These are phyloP conservation scores for Sugiyamaella novakii DNA, from an alignment of 1,139 yeast species.

Conservation along the genomic window DNA sequence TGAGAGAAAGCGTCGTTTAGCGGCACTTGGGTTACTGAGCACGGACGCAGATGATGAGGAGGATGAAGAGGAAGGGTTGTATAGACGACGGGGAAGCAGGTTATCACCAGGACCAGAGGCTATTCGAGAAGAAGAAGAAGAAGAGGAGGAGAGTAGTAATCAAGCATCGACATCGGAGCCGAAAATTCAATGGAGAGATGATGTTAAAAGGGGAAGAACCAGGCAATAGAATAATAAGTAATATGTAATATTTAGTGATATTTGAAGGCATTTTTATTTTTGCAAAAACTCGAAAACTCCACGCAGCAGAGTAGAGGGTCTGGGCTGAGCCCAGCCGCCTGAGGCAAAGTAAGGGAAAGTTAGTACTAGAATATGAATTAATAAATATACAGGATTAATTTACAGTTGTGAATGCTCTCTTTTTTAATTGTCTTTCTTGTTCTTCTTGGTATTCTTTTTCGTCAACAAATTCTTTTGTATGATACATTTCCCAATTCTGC, in stretches of 20 bases:
- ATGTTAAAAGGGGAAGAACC: constrained; percentile 25
- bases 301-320: neutral
- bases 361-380: constrained; percentile 3
- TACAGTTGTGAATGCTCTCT: constrained; percentile 58
- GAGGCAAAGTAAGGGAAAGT: neutral
- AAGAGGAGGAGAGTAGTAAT: constrained; percentile 25
- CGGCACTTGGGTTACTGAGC: constrained; percentile 71
- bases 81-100: constrained; percentile 15
- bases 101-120: constrained; percentile 20
- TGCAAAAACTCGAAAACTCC: no score
- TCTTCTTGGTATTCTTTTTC: constrained; percentile 60
- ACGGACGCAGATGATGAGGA: constrained; percentile 40
- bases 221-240: neutral
- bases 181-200: constrained; percentile 29
- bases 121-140: constrained; percentile 31
- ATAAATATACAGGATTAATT: constrained; percentile 16
- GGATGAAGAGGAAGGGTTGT: constrained; percentile 28
- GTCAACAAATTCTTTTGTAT: constrained; percentile 72
- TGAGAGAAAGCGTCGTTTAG: constrained; percentile 74
- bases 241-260: constrained; percentile 7
- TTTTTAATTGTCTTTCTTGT: constrained; percentile 59
- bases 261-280: constrained; percentile 3
- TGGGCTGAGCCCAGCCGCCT: neutral
- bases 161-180: constrained; percentile 10
- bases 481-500: constrained; percentile 77